Percentiles rank a stretch among this genome's conserved stretches.
These are phyloP conservation scores for Microbotryomycetes sp. DNA, from an alignment of 1,284 basidiomycete species.

Conservation along the genomic window DNA sequence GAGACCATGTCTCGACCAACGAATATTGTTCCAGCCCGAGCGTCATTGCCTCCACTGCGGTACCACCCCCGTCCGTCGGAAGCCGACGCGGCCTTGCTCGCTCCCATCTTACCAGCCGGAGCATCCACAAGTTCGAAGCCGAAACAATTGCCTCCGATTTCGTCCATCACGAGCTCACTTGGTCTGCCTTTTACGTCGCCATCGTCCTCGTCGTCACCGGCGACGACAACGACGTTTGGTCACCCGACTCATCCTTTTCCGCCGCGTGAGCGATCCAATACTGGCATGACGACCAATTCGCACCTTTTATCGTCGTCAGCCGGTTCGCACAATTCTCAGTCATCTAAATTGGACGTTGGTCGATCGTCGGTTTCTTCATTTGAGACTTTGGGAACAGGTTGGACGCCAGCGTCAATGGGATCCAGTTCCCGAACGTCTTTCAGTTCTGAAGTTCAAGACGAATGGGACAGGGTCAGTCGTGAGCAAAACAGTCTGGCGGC, in stretches of 20 bases:
- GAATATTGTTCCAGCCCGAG: constrained; percentile 7
- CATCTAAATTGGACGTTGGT: too few species aligned
- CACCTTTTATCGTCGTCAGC: background rate
- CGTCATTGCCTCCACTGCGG: constrained; percentile 17
- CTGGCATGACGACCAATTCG: constrained; percentile 1
- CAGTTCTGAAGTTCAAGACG: background rate
- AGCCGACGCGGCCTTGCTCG: constrained; percentile 21
- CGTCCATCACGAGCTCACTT: constrained; percentile 6
- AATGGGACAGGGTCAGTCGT: background rate
- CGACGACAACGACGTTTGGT: background rate
- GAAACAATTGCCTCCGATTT: constrained; percentile 13
- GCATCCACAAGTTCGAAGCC: background rate
- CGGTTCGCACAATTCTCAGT: too few species aligned
- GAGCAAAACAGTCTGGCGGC: background rate
- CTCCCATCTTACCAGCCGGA: constrained; percentile 4
- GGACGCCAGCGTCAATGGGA: background rate
- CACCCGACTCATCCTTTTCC: background rate
- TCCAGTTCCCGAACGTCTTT: background rate
- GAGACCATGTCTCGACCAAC: constrained; percentile 20
- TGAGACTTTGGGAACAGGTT: background rate
- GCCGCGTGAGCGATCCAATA: background rate
- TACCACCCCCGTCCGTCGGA: constrained; percentile 4
- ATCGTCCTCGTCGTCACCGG: background rate
- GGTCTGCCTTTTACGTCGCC: background rate
- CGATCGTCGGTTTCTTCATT: background rate